phyloP scores from a whole-genome alignment of 345 rosid species.

The Chamaenerion angustifolium region DNA sequence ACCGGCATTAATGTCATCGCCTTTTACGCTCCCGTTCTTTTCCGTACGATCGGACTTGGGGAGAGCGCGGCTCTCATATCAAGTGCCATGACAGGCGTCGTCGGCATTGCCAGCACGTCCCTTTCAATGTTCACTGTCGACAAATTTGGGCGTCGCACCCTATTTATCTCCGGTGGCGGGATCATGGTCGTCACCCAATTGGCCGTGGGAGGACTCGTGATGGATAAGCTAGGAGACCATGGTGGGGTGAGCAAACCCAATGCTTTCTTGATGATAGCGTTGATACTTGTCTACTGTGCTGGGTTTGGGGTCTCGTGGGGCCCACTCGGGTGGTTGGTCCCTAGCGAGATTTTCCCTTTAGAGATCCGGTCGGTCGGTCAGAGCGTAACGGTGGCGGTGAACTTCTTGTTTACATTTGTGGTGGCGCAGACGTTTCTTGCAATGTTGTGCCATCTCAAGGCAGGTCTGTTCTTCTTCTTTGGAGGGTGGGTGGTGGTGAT shows the following conservation, averaged over 20 bases:
- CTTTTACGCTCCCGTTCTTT: slow-evolving; percentile 65
- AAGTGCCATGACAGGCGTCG: slow-evolving; percentile 29
- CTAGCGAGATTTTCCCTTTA: slow-evolving; percentile 30
- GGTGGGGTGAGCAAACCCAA: slow-evolving; percentile 28
- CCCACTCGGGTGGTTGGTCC: slow-evolving; percentile 39
- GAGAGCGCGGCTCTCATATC: slow-evolving; percentile 56
- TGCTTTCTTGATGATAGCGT: slow-evolving; percentile 16
- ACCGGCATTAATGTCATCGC: slow-evolving; percentile 62
- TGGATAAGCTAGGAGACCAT: slow-evolving; percentile 31
- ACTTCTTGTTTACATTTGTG: slow-evolving; percentile 26
- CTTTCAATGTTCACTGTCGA: slow-evolving; percentile 53
- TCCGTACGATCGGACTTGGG: slow-evolving; percentile 54
- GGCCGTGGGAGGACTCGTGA: slow-evolving; percentile 29
- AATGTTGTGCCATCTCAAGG: slow-evolving; percentile 32
- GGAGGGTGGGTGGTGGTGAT: slow-evolving; percentile 40
- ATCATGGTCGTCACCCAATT: slow-evolving; percentile 54
- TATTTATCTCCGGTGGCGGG: slow-evolving; percentile 41
- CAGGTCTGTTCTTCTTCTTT: slow-evolving; percentile 39
- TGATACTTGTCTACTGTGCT: slow-evolving; percentile 24
- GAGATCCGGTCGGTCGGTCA: slow-evolving; percentile 37
- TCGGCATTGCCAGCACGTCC: slow-evolving; percentile 28
- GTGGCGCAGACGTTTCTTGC: slow-evolving; percentile 28
- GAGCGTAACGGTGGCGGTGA: slow-evolving; percentile 36
- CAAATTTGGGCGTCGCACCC: slow-evolving; percentile 30
- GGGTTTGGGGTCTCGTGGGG: slow-evolving; percentile 49